These are phyloP conservation scores for Chimonanthus salicifolius DNA, from an alignment of 164 flowering plant genomes.

Conservation along the genomic window DNA sequence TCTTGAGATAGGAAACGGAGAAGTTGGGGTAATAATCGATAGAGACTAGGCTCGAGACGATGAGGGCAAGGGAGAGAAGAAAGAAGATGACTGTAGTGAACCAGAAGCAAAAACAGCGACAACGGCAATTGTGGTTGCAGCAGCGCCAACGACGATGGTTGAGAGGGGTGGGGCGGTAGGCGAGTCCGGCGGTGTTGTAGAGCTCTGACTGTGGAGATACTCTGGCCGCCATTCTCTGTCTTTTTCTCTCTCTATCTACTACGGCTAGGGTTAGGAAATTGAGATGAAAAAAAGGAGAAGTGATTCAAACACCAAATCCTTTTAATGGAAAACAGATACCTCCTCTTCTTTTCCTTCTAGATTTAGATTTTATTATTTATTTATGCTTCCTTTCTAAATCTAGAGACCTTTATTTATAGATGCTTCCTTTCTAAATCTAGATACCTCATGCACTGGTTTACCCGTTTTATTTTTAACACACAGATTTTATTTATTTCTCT, in stretches of 20 bases:
- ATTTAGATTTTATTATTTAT: too few relatives aligned
- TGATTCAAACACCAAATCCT: too few relatives aligned
- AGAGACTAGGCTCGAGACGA: constrained; percentile 47
- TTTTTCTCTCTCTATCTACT: background rate
- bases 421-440: too few relatives aligned
- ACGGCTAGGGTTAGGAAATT: too few relatives aligned
- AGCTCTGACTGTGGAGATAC: constrained; percentile 31
- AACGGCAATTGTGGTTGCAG: constrained; percentile 30
- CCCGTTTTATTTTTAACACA: too few relatives aligned
- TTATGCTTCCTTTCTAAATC: too few relatives aligned
- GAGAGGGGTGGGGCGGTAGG: constrained; percentile 60
- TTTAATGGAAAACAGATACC: too few relatives aligned
- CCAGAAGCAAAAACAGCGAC: constrained; percentile 57
- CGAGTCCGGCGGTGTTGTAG: constrained; percentile 43
- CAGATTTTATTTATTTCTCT: too few relatives aligned
- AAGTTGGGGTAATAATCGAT: constrained; percentile 69
- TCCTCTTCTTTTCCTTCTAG: too few relatives aligned
- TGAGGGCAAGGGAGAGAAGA: constrained; percentile 26
- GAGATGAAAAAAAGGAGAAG: too few relatives aligned
- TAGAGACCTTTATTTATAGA: too few relatives aligned
- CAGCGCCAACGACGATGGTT: constrained; percentile 11
- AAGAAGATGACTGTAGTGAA: constrained; percentile 25
- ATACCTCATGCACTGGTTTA: too few relatives aligned
- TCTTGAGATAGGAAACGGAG: constrained; percentile 47
- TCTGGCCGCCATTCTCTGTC: constrained; percentile 34